Conservation (phyloP, 345 rosid species). For the Xanthoceras sorbifolium region DNA sequence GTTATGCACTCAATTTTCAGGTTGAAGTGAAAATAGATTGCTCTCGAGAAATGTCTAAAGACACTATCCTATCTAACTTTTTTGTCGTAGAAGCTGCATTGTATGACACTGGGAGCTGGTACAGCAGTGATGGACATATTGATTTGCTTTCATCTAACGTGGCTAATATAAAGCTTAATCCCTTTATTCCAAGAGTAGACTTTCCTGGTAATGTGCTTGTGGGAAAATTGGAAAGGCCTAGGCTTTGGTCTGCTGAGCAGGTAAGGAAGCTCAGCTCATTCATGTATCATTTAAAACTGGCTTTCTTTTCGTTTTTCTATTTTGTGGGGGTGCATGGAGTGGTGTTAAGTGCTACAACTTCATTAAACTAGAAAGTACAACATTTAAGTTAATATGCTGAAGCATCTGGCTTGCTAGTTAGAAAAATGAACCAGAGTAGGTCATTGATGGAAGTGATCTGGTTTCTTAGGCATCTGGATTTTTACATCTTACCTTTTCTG, state of each 20-base stretch:
- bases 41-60: constrained; percentile 50
- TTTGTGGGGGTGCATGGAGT: neutral
- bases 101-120: constrained; percentile 74
- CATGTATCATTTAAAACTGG: neutral
- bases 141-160: constrained; percentile 60
- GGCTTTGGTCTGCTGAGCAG: constrained; percentile 95
- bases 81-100: constrained; percentile 74
- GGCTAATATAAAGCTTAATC: constrained; percentile 55
- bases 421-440: neutral
- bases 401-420: neutral
- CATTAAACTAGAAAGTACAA: neutral
- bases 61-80: constrained; percentile 54
- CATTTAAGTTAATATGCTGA: neutral
- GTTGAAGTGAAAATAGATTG: constrained; percentile 90
- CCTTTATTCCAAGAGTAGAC: constrained; percentile 45
- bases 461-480: too few relatives aligned
- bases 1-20: constrained; percentile 38
- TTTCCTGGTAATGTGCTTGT: constrained; percentile 73
- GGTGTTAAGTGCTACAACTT: neutral
- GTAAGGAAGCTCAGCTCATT: constrained; percentile 46
- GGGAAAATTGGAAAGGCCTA: constrained; percentile 78
- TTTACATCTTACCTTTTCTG: neutral
- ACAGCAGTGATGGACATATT: constrained; percentile 38
- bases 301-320: neutral
- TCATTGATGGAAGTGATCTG: neutral